phyloP scores from a whole-genome alignment of 306 rosid species.

The Chamaecrista fasciculata region DNA sequence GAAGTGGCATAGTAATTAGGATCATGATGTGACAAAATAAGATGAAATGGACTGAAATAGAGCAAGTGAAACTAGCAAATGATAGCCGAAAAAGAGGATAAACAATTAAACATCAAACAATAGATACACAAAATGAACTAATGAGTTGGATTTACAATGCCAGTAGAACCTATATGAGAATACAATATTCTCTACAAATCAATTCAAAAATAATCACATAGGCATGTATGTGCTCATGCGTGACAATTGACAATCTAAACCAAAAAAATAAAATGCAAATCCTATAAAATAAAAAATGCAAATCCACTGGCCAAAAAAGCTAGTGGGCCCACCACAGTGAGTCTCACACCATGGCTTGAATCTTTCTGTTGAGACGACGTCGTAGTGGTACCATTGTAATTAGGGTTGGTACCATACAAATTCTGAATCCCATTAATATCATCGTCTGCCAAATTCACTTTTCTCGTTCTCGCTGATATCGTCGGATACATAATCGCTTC shows the following conservation, averaged over 20 bases:
- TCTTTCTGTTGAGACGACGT: slow-evolving; percentile 37
- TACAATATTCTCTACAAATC: not conserved
- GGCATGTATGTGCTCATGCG: not conserved
- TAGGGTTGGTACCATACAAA: slow-evolving; percentile 69
- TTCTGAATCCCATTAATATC: slow-evolving; percentile 68
- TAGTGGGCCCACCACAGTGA: not conserved
- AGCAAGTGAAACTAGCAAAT: no score
- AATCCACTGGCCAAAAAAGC: slow-evolving; percentile 30
- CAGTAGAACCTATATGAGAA: not conserved
- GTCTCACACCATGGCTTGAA: slow-evolving; percentile 36
- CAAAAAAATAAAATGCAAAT: not conserved
- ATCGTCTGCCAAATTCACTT: slow-evolving; percentile 55
- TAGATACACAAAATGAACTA: not conserved
- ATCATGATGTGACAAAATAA: no score
- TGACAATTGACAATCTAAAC: not conserved
- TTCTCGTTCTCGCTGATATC: slow-evolving; percentile 54
- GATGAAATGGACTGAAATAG: no score
- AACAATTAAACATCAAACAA: no score
- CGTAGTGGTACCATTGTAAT: slow-evolving; percentile 36
- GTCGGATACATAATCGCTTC: slow-evolving; percentile 87
- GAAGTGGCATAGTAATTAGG: no score
- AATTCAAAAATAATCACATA: not conserved
- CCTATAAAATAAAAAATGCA: slow-evolving; percentile 26
- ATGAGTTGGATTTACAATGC: not conserved
- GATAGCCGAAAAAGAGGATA: no score